Percentiles rank a stretch among this genome's conserved stretches.
Conservation (phyloP, 2,329 filamentous ascomycete species). For the Cladosporium sp. region DNA sequence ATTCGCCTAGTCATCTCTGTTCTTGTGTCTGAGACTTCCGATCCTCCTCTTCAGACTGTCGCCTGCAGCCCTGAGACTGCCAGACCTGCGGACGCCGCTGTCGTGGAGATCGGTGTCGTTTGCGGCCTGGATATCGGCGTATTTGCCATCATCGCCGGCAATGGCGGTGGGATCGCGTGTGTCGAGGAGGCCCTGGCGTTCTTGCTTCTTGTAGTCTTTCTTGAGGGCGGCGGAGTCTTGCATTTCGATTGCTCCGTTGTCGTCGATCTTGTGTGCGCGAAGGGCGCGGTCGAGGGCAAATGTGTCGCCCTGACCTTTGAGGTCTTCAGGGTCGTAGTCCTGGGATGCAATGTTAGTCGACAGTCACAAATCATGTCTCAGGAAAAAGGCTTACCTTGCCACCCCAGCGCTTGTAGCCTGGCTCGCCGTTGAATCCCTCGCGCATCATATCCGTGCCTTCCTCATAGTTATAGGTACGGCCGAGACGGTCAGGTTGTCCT, state of each 20-base stretch:
- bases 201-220: constrained; percentile 32
- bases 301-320: constrained; percentile 79
- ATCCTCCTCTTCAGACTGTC: constrained; percentile 44
- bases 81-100: constrained; percentile 28
- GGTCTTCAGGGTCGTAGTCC: constrained; percentile 67
- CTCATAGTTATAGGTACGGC: constrained; percentile 69
- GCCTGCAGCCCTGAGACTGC: constrained; percentile 31
- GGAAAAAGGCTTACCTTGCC: constrained; percentile 57
- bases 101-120: constrained; percentile 23
- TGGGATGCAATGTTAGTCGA: constrained; percentile 18
- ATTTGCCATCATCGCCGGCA: constrained; percentile 29
- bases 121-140: constrained; percentile 29
- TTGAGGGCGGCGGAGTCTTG: constrained; percentile 35
- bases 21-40: constrained; percentile 40
- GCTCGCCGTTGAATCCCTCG: constrained; percentile 61
- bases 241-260: constrained; percentile 40
- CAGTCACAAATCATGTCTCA: background rate
- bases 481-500: constrained; percentile 62
- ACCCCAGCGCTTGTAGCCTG: constrained; percentile 73
- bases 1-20: constrained; percentile 17
- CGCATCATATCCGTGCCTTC: constrained; percentile 85
- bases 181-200: constrained; percentile 26
- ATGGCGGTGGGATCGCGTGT: constrained; percentile 29
- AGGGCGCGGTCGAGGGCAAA: constrained; percentile 65
- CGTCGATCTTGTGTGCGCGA: constrained; percentile 52